Base-by-base conservation (phyloP, 139 green algal genomes). In the Chlorella sp. region DNA sequence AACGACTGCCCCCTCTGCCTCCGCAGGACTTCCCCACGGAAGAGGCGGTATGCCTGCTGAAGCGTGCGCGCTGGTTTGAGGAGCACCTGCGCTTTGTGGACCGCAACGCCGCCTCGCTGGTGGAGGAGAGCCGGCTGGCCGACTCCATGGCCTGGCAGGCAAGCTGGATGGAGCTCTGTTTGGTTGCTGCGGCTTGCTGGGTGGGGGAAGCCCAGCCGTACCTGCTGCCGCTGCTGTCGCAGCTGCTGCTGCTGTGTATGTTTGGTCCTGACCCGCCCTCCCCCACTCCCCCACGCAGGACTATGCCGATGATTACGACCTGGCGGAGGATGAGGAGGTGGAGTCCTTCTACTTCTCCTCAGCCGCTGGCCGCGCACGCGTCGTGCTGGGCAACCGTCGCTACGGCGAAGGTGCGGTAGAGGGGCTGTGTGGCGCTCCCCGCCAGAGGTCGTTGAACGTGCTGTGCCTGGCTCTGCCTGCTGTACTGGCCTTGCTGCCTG, bases 361-460 rank as follows among this genome's bases (percentile, higher is more conserved):
- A 16, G 93, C 93, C 2, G 92, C 94, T 44, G 92, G 92, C 1
- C 65, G 84, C 15, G 92, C 90, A 1, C 92, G 90, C 26, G 91
- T 96, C 67, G 87, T 91, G 65, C 74, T 98, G 26, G 95, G 95
- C 74, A 98, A 98, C 86, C 88, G 95, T 34, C 89, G 95, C 23
- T 95, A 92, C 82, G 95, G 95, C 17, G 91, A 95, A 74, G 91
- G 51, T 60, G 51, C 51, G 51, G 2, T 21, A 21, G 51, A 21
- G 11, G 44, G 44, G n/a, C n/a, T n/a, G n/a, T n/a, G n/a, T n/a
- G n/a, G n/a, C n/a, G n/a, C n/a, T n/a, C n/a, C n/a, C n/a, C n/a
- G n/a, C n/a, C n/a, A 51, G 44, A 51, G 44, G 9, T 6, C 44
- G 9, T 9, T 51, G 7, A 51, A 51, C 44, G 13, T 18, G 51